These are phyloP conservation scores for Epipyxis sp. DNA, from an alignment of 108 stramenopile genomes.

Conservation along the genomic window DNA sequence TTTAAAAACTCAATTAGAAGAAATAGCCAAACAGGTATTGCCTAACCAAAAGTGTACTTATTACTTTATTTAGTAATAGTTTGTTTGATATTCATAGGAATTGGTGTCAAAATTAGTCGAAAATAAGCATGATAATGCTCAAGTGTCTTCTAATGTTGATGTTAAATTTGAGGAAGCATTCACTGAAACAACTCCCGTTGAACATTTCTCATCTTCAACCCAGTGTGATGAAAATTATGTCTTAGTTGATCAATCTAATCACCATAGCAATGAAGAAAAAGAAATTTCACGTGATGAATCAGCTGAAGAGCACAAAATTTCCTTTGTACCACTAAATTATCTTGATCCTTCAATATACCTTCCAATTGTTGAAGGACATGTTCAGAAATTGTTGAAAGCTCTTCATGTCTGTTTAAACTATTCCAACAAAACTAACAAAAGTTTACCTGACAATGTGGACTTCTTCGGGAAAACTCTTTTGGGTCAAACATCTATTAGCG, in stretches of 20 bases:
- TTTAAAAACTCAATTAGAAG: background rate
- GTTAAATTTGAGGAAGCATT: background rate
- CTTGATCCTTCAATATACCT: background rate
- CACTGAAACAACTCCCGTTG: background rate
- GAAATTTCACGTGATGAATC: background rate
- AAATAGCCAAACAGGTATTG: background rate
- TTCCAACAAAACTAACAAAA: background rate
- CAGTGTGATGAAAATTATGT: background rate
- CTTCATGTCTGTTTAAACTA: background rate
- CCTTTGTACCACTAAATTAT: background rate
- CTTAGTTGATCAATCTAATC: too few relatives aligned
- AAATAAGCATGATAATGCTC: background rate
- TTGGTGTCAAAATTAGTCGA: background rate
- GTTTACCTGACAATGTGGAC: background rate
- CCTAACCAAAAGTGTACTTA: background rate
- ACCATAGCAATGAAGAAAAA: background rate
- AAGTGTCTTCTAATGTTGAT: background rate
- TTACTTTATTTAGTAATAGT: background rate
- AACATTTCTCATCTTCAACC: background rate
- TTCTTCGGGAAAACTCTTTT: conserved; percentile 8
- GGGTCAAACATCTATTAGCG: background rate
- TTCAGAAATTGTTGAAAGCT: conserved; percentile 5
- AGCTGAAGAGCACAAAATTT: too few relatives aligned
- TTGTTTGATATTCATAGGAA: background rate
- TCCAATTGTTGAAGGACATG: background rate